A percentile compares a stretch with the other conserved stretches of the same genome.
These are phyloP conservation scores for Gypsophila paniculata DNA, from an alignment of 179 eudicot species.

Conservation along the genomic window DNA sequence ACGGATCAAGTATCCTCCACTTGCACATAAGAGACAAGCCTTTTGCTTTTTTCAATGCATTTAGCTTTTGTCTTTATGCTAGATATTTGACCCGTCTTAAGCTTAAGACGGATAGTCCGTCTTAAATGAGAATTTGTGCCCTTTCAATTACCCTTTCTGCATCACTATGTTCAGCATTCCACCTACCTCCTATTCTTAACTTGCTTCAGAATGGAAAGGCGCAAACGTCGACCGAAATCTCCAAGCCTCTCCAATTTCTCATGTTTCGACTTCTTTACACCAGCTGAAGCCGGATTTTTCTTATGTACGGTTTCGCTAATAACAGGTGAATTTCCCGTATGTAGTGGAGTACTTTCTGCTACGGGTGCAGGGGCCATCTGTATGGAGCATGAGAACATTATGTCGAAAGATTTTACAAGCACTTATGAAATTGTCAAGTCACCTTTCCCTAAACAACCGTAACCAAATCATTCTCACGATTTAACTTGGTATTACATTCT, in stretches of 20 bases:
- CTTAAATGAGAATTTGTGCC: not conserved
- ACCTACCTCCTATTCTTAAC: slow-evolving; percentile 45
- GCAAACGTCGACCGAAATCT: slow-evolving; percentile 62
- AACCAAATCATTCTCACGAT: not conserved
- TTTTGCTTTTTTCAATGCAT: too few relatives aligned
- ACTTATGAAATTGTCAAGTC: not conserved
- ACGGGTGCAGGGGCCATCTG: slow-evolving; percentile 38
- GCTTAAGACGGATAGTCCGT: too few relatives aligned
- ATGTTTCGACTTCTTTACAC: slow-evolving; percentile 42
- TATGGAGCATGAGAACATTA: slow-evolving; percentile 8
- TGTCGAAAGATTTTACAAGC: not conserved
- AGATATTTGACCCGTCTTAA: too few relatives aligned
- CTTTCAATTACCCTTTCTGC: not conserved
- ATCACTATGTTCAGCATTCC: not conserved
- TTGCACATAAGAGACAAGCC: too few relatives aligned
- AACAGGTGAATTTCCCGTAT: slow-evolving; percentile 21
- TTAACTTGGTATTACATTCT: too few relatives aligned
- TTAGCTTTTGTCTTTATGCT: too few relatives aligned
- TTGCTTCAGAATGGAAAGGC: slow-evolving; percentile 54
- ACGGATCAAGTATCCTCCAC: too few relatives aligned
- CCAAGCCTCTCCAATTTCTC: slow-evolving; percentile 60
- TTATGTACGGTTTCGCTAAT: slow-evolving; percentile 24
- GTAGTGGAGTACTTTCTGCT: slow-evolving; percentile 32
- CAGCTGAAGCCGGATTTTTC: slow-evolving; percentile 28
- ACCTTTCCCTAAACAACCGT: not conserved